These are phyloP conservation scores for Kurtzmaniella cleridarum DNA, from an alignment of 805 yeast species.

Conservation along the genomic window DNA sequence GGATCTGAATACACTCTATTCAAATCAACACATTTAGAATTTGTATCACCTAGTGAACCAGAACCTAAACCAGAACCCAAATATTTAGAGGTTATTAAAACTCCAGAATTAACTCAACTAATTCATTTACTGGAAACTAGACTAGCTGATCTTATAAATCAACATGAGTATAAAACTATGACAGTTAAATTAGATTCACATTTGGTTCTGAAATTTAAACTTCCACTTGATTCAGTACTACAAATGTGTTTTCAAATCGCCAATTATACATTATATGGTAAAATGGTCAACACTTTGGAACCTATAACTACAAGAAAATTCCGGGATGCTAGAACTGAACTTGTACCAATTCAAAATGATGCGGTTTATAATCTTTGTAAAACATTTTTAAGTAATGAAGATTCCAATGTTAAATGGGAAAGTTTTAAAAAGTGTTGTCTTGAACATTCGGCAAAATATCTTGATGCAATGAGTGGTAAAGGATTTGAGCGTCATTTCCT, in stretches of 20 bases:
- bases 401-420: slow-evolving; percentile 43
- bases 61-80: slow-evolving; percentile 30
- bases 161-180: slow-evolving; percentile 48
- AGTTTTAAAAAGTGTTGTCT: slow-evolving; percentile 46
- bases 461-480: slow-evolving; percentile 50
- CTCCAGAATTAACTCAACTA: slow-evolving; percentile 43
- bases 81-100: slow-evolving; percentile 28
- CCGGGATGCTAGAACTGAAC: slow-evolving; percentile 64
- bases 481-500: slow-evolving; percentile 73
- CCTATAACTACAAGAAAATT: slow-evolving; percentile 66
- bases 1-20: slow-evolving; percentile 53
- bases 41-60: slow-evolving; percentile 33
- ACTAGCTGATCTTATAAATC: slow-evolving; percentile 51
- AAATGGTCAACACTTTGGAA: slow-evolving; percentile 43
- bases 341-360: slow-evolving; percentile 60
- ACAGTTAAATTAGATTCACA: slow-evolving; percentile 30
- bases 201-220: slow-evolving; percentile 32
- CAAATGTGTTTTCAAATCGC: slow-evolving; percentile 51
- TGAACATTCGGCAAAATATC: slow-evolving; percentile 45
- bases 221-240: slow-evolving; percentile 46
- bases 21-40: slow-evolving; percentile 26
- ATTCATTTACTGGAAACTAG: slow-evolving; percentile 55
- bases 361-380: slow-evolving; percentile 49
- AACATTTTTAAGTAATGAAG: slow-evolving; percentile 53
- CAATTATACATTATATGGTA: slow-evolving; percentile 52